phyloP scores from a whole-genome alignment of 306 rosid species.

The Castanospermum australe region DNA sequence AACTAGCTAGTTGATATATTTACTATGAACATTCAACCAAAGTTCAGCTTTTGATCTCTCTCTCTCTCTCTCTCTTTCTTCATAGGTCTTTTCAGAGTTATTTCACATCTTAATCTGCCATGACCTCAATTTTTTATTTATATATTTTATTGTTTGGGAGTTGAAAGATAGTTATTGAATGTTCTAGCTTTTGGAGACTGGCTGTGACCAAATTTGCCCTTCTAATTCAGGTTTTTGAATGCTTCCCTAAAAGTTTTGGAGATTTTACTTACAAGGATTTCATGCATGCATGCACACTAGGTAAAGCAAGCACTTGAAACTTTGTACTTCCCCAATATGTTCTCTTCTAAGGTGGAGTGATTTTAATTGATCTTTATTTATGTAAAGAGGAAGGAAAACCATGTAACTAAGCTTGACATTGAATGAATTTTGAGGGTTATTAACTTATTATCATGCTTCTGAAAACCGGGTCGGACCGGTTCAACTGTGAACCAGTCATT shows the following conservation, averaged over 20 bases:
- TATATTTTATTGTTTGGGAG: conserved; percentile 9
- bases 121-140: not conserved
- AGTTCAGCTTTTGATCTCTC: not conserved
- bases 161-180: not conserved
- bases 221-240: conserved; percentile 55
- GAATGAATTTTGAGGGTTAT: not conserved
- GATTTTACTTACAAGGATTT: conserved; percentile 52
- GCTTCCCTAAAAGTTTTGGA: conserved; percentile 33
- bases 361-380: not conserved
- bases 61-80: not conserved
- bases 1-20: too few relatives aligned
- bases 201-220: conserved; percentile 1
- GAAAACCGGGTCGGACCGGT: too few relatives aligned
- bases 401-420: not conserved
- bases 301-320: conserved; percentile 39
- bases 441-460: too few relatives aligned
- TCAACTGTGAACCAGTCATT: too few relatives aligned
- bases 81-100: not conserved
- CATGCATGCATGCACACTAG: conserved; percentile 66
- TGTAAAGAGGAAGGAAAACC: not conserved
- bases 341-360: not conserved
- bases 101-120: not conserved
- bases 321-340: not conserved
- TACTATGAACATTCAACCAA: not conserved
- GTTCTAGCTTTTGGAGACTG: conserved; percentile 6